Conservation (phyloP, 1,284 basidiomycete genomes). For the Neotropicomus parvogracilis region DNA sequence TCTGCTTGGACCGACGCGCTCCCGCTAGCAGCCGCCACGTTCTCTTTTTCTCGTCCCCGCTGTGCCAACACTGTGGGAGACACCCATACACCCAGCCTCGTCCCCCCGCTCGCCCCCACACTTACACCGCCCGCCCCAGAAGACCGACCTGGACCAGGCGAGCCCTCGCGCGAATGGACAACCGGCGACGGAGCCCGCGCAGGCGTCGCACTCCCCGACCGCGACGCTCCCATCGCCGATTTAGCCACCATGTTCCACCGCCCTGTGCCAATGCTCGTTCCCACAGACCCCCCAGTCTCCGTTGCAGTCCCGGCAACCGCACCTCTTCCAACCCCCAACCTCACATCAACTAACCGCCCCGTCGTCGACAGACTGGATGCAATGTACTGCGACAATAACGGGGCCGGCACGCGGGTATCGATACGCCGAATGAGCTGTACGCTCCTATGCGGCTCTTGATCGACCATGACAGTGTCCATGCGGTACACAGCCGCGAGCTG, state of each 20-base stretch:
- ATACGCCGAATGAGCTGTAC: slow-evolving; percentile 78
- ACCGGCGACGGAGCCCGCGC: slow-evolving; percentile 22
- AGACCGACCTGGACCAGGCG: slow-evolving; percentile 6
- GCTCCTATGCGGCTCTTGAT: slow-evolving; percentile 78
- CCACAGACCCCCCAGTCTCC: slow-evolving; percentile 1
- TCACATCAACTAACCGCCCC: slow-evolving; percentile 58
- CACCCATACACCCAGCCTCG: slow-evolving; percentile 17
- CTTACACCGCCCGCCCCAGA: not conserved
- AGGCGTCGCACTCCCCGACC: slow-evolving; percentile 20
- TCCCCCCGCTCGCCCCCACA: not conserved
- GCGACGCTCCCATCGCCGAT: slow-evolving; percentile 10
- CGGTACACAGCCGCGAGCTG: slow-evolving; percentile 74
- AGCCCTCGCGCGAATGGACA: slow-evolving; percentile 8
- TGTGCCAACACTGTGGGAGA: slow-evolving; percentile 23
- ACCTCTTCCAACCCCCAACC: slow-evolving; percentile 22
- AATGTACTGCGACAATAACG: slow-evolving; percentile 55
- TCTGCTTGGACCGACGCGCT: not conserved
- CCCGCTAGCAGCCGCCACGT: not conserved
- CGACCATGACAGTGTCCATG: slow-evolving; percentile 80
- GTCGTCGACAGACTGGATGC: slow-evolving; percentile 27
- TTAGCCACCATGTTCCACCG: slow-evolving; percentile 25
- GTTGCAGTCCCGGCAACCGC: not conserved
- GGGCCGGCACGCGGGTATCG: slow-evolving; percentile 74
- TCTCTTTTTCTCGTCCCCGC: slow-evolving; percentile 17
- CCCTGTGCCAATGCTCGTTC: not conserved